Conservation (phyloP, 2,329 filamentous ascomycete species). For the Polychaeton citri region DNA sequence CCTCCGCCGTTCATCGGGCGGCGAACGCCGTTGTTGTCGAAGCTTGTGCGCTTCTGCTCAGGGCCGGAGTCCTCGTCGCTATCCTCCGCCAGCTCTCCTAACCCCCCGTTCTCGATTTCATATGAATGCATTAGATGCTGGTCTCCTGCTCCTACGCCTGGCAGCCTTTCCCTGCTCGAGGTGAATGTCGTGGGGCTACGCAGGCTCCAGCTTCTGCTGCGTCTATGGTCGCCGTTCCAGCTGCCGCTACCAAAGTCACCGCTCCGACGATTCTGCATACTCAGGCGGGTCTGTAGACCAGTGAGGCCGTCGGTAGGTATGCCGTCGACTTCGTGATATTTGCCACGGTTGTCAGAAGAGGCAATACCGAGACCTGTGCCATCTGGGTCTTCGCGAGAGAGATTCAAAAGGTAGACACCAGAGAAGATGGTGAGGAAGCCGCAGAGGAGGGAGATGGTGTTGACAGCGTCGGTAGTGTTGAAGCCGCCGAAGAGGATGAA, state of each 20-base stretch:
- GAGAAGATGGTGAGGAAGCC: conserved; percentile 93
- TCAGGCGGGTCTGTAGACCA: conserved; percentile 75
- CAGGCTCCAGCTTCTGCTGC: conserved; percentile 31
- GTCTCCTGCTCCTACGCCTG: conserved; percentile 37
- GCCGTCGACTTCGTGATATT: conserved; percentile 47
- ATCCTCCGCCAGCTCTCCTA: conserved; percentile 69
- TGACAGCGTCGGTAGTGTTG: conserved; percentile 84
- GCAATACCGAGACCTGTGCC: conserved; percentile 51
- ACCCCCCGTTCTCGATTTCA: conserved; percentile 59
- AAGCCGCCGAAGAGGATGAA: conserved; percentile 95
- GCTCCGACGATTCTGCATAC: conserved; percentile 80
- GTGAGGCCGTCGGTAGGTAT: conserved; percentile 87
- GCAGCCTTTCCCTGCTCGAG: conserved; percentile 15
- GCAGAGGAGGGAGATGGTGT: conserved; percentile 81
- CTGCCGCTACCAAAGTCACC: conserved; percentile 24
- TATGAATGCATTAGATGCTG: conserved; percentile 78
- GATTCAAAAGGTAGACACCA: conserved; percentile 87
- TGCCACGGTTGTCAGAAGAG: conserved; percentile 35
- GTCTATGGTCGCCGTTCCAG: conserved; percentile 32
- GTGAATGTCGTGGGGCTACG: conserved; percentile 36
- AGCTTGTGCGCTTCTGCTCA: background rate
- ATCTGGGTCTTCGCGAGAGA: conserved; percentile 84
- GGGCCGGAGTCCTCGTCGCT: conserved; percentile 45
- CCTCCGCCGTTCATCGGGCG: no score
- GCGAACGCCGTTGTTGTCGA: background rate